These are phyloP conservation scores for Colletotrichum sublineola DNA, from an alignment of 2,329 filamentous ascomycete species.

Conservation along the genomic window DNA sequence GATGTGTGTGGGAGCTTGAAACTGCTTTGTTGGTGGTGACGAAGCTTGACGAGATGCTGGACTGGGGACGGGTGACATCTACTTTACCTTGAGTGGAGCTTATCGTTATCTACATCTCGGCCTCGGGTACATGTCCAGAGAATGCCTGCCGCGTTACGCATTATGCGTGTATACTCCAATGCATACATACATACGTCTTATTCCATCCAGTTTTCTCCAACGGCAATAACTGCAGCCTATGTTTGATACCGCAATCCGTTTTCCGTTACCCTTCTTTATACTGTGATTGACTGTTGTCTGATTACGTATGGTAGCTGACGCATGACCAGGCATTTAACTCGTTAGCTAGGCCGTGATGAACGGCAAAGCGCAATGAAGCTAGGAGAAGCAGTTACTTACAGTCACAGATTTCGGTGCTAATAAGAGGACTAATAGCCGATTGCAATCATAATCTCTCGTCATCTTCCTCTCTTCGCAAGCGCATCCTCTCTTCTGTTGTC, in stretches of 20 bases:
- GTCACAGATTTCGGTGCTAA: background rate
- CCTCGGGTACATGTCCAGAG: too few species aligned
- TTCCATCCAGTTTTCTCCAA: background rate
- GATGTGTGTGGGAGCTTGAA: background rate
- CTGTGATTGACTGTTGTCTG: too few species aligned
- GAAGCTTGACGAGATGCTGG: slow-evolving; percentile 5
- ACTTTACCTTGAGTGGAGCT: background rate
- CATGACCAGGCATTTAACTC: too few species aligned
- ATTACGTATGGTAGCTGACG: too few species aligned
- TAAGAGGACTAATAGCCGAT: background rate
- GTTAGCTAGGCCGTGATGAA: too few species aligned
- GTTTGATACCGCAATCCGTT: too few species aligned
- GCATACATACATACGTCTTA: background rate
- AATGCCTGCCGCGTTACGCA: too few species aligned
- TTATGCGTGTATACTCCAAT: background rate
- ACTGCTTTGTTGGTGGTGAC: background rate
- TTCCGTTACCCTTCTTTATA: background rate
- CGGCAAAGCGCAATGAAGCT: background rate
- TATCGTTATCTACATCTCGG: slow-evolving; percentile 4
- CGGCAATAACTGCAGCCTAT: background rate
- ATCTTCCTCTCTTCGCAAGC: too few species aligned
- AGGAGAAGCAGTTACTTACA: background rate
- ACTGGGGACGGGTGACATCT: background rate
- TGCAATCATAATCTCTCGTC: background rate
- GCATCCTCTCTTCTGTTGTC: too few species aligned